Evolutionary conservation across 108 stramenopile genomes (phyloP).

Genomic region (Epithemia pelagica): DNA sequence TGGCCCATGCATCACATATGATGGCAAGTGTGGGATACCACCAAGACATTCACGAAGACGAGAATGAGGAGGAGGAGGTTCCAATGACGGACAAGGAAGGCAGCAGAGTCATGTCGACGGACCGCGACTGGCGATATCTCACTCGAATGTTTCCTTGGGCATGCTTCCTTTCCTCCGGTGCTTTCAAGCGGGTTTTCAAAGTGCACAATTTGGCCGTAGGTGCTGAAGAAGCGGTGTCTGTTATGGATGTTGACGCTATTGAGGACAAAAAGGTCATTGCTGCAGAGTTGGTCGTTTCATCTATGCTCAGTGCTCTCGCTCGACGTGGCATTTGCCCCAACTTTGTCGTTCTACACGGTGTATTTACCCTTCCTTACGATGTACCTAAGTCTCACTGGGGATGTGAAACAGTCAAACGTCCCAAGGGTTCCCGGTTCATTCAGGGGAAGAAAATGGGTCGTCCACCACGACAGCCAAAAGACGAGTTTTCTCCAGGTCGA

Average conservation of each 20-base stretch:
- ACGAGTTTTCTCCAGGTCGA: constrained; percentile 16
- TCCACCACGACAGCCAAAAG: constrained; percentile 19
- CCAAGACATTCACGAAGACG: constrained; percentile 23
- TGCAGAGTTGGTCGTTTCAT: constrained; percentile 85
- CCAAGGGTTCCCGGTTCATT: constrained; percentile 47
- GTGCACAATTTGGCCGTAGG: constrained; percentile 53
- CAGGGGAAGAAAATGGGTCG: constrained; percentile 3
- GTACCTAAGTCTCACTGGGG: constrained; percentile 71
- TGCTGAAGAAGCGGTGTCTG: constrained; percentile 73
- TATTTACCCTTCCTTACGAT: constrained; percentile 61
- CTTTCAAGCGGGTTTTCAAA: constrained; percentile 84
- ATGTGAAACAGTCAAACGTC: constrained; percentile 32
- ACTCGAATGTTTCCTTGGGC: constrained; percentile 59
- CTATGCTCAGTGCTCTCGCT: constrained; percentile 75
- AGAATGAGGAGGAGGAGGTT: constrained; percentile 13
- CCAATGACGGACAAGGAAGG: too few species aligned
- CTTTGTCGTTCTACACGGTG: constrained; percentile 80
- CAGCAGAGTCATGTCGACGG: constrained; percentile 35
- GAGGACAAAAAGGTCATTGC: constrained; percentile 68
- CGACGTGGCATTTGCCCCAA: constrained; percentile 85
- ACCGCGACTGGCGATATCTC: constrained; percentile 54
- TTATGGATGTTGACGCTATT: constrained; percentile 71
- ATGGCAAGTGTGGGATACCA: constrained; percentile 61
- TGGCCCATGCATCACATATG: constrained; percentile 63
- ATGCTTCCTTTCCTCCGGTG: constrained; percentile 84